Evolutionary conservation across 2,329 filamentous ascomycete genomes (phyloP), one percentile per base, ranked within the genome.

Genomic region (Xylariaceae sp.): DNA sequence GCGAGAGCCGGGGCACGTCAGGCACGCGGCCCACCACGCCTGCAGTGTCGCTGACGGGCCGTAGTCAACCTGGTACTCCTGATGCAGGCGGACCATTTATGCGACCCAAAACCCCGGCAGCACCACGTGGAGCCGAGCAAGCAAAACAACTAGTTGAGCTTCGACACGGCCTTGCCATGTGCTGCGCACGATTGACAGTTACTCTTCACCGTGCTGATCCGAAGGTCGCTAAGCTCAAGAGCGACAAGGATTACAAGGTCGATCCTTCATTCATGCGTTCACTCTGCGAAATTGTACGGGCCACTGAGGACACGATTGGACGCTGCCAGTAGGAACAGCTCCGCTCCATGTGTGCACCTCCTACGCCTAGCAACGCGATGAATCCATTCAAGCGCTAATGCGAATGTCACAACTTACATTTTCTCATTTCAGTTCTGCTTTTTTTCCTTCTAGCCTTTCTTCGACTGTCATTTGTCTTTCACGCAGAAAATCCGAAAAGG

Each of bases 171-270:
- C 72, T 86, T 15, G 72, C 77, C 49, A 74, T 73, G 49, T 85
- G 82, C 67, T 79, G 85, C 58, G 74, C 74, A 1, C 71, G 78
- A 13, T 72, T 85, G 2, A 76, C 84, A 0, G 73, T 76, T 2
- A 83, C 81, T 3, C 75, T 83, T 58, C 74, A 74, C 57, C 56
- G 60, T n/a, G 39, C 51, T 8, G 54, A 59, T 9, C 50, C 50
- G 4, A 52, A 39, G 10, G 34, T 35, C 34, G 37, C 44, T 15
- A 37, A 42, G 44, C 42, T 18, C 18, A 57, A 54, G 44, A 35
- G 50, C 6, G 51, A 59, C 47, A 42, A 56, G 47, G 18, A 54
- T 9, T 53, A 49, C 42, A 58, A 48, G 45, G 60, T 54, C 10
- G 74, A 77, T 30, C 71, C 73, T 0, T 65, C 74, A 9, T 70